Conservation (phyloP, 768 basidiomycete genomes). For the Boletus eberwhitei region DNA sequence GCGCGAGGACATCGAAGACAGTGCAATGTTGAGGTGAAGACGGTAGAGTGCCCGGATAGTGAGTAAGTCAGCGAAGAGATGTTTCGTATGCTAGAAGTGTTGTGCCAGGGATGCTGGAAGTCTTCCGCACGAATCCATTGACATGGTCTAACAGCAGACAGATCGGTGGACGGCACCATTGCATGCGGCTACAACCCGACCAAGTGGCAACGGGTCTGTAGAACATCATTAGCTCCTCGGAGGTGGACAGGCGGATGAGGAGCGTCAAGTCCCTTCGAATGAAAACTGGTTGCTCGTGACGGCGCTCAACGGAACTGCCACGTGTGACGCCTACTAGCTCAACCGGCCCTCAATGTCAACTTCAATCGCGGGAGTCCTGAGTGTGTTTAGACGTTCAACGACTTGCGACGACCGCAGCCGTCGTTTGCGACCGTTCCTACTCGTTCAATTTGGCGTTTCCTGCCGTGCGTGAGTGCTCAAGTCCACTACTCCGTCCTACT, state of each 20-base stretch:
- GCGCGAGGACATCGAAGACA: not conserved
- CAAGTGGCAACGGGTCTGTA: too few relatives aligned
- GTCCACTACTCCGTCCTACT: too few relatives aligned
- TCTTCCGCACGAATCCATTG: not conserved
- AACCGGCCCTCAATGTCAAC: too few relatives aligned
- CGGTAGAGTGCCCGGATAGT: not conserved
- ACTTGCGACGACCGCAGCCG: not conserved
- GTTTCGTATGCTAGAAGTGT: not conserved
- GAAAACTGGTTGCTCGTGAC: too few relatives aligned
- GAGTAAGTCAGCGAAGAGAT: not conserved
- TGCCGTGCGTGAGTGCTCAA: too few relatives aligned
- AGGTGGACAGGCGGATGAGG: too few relatives aligned
- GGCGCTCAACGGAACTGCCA: too few relatives aligned
- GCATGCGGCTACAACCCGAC: too few relatives aligned
- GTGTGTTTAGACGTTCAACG: not conserved
- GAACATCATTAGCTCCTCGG: too few relatives aligned
- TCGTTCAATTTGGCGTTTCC: not conserved
- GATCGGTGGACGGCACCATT: not conserved
- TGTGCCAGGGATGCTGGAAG: slow-evolving; percentile 5
- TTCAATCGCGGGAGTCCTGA: not conserved
- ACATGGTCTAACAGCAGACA: not conserved
- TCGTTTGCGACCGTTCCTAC: not conserved
- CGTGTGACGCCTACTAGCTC: too few relatives aligned
- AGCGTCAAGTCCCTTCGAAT: too few relatives aligned
- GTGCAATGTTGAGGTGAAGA: not conserved